A percentile compares a stretch with the other conserved stretches of the same genome.
Conservation (phyloP, 1,284 basidiomycete genomes). For the Athelia sp. region DNA sequence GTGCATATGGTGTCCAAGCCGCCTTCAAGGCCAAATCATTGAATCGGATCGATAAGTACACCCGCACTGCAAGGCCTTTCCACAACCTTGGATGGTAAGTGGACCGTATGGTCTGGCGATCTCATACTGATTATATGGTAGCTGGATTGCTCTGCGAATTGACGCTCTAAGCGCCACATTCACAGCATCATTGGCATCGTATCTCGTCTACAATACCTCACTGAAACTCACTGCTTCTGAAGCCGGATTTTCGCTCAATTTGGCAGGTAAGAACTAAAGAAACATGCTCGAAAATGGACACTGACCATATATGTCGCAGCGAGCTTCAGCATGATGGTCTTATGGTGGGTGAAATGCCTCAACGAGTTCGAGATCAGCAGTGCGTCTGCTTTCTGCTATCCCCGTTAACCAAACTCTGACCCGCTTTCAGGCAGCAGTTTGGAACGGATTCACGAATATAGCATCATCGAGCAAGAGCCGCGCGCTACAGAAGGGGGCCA, state of each 20-base stretch:
- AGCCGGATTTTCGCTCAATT: constrained; percentile 20
- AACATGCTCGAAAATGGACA: neutral
- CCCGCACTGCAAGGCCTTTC: constrained; percentile 39
- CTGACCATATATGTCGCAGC: constrained; percentile 17
- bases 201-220: constrained; percentile 40
- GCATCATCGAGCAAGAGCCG: constrained; percentile 49
- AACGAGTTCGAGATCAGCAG: constrained; percentile 48
- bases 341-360: constrained; percentile 46
- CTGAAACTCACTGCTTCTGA: constrained; percentile 20
- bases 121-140: constrained; percentile 10
- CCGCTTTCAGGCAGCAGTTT: constrained; percentile 16
- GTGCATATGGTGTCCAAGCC: constrained; percentile 51
- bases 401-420: neutral
- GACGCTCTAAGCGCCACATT: constrained; percentile 49
- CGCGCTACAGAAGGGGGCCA: constrained; percentile 28
- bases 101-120: constrained; percentile 13
- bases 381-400: constrained; percentile 15
- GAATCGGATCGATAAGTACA: constrained; percentile 42
- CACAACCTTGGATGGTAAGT: constrained; percentile 45
- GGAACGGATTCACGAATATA: constrained; percentile 51
- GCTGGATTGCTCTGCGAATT: constrained; percentile 54
- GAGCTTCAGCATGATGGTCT: constrained; percentile 53
- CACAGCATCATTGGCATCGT: constrained; percentile 45
- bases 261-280: constrained; percentile 31
- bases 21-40: constrained; percentile 42